Conservation (phyloP, 169 alveolate species). For the Cryptosporidium ryanae region DNA sequence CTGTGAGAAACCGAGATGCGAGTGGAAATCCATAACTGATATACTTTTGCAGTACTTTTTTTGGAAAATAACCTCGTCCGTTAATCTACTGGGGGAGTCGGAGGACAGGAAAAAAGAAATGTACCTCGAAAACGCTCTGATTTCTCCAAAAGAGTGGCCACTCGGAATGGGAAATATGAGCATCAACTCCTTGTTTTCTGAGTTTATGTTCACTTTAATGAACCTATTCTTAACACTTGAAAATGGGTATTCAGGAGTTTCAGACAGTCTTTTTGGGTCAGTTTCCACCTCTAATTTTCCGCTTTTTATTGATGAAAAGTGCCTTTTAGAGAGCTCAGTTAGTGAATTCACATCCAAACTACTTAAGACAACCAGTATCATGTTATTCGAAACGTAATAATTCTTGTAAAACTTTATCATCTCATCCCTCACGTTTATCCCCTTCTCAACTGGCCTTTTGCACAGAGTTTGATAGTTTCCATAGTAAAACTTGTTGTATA, state of each 20-base stretch:
- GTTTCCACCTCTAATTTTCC: not conserved
- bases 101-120: conserved; percentile 22
- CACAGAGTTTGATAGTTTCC: conserved; percentile 16
- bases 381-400: conserved; percentile 42
- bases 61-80: conserved; percentile 4
- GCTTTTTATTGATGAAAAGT: conserved; percentile 21
- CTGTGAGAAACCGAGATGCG: conserved; percentile 37
- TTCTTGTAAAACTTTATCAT: conserved; percentile 26
- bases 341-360: not conserved
- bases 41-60: conserved; percentile 4
- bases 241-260: conserved; percentile 26
- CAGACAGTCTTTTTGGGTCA: conserved; percentile 7
- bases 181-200: not conserved
- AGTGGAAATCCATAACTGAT: conserved; percentile 1
- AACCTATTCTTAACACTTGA: conserved; percentile 5
- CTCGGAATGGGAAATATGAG: conserved; percentile 38
- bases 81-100: not conserved
- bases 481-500: conserved; percentile 43
- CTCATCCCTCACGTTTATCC: conserved; percentile 36
- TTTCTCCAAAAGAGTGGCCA: not conserved
- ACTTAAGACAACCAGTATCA: conserved; percentile 30
- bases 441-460: conserved; percentile 3
- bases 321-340: not conserved
- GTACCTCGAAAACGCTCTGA: conserved; percentile 3
- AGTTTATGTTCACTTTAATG: conserved; percentile 9